A percentile compares a stretch with the other conserved stretches of the same genome.
phyloP scores from a whole-genome alignment of 805 yeast genomes.

The Ogataea glucozyma region DNA sequence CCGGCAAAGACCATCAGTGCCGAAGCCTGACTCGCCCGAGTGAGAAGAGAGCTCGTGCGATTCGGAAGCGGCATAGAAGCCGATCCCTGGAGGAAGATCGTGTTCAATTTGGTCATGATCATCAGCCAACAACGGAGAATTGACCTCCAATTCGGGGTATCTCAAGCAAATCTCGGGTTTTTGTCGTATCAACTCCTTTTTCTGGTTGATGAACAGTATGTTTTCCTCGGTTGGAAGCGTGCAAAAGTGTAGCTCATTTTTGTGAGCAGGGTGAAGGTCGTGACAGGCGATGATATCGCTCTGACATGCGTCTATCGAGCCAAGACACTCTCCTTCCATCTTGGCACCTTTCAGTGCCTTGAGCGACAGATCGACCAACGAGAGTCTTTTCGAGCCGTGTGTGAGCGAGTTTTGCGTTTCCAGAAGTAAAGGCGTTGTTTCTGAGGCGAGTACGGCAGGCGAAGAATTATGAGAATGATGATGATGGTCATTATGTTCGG shows the following conservation, averaged over 20 bases:
- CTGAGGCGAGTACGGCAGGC: slow-evolving; percentile 1
- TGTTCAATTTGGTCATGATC: slow-evolving; percentile 3
- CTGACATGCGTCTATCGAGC: slow-evolving; percentile 32
- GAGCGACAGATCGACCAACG: slow-evolving; percentile 34
- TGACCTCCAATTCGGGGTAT: slow-evolving; percentile 34
- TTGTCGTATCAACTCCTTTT: slow-evolving; percentile 28
- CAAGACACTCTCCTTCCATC: slow-evolving; percentile 36
- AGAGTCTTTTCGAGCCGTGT: slow-evolving; percentile 14
- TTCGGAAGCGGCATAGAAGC: not conserved
- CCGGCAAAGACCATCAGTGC: not conserved
- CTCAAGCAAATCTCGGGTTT: slow-evolving; percentile 27
- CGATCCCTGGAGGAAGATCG: not conserved
- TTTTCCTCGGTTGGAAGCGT: slow-evolving; percentile 37
- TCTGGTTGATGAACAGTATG: slow-evolving; percentile 32
- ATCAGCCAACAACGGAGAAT: slow-evolving; percentile 33
- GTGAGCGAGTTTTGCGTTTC: not conserved
- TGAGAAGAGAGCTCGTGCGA: not conserved
- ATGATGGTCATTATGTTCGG: not conserved
- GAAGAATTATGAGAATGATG: too few relatives aligned
- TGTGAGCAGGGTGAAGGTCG: slow-evolving; percentile 21
- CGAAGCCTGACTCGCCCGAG: not conserved
- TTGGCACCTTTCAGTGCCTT: slow-evolving; percentile 31
- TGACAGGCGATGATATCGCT: slow-evolving; percentile 27
- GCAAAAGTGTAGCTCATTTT: slow-evolving; percentile 34
- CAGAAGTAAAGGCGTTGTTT: slow-evolving; percentile 6